Evolutionary conservation across 192 early-diverging fungal species (phyloP).

Genomic region (Linnemannia hyalina): DNA sequence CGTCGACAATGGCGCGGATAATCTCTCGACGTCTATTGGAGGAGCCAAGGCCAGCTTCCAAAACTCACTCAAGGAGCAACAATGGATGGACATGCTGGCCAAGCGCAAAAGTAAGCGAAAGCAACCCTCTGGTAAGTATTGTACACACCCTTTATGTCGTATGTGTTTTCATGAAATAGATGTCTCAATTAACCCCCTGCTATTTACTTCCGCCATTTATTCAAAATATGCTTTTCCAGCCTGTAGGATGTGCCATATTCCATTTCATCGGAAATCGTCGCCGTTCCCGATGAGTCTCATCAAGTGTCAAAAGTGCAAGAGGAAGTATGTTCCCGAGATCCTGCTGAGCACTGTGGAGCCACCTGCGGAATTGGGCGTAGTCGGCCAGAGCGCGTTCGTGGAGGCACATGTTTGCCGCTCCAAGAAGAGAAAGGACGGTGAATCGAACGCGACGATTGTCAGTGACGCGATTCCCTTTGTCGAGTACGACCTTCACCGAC

Average conservation of each 20-base stretch:
- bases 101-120: constrained; percentile 49
- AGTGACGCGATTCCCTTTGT: constrained; percentile 86
- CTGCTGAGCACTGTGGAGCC: constrained; percentile 80
- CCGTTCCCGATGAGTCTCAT: constrained; percentile 79
- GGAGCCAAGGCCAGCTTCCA: constrained; percentile 45
- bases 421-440: constrained; percentile 68
- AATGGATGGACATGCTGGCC: constrained; percentile 54
- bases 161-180: background rate
- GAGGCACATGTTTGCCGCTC: constrained; percentile 78
- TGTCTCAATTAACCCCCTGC: background rate
- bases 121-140: constrained; percentile 43
- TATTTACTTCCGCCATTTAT: background rate
- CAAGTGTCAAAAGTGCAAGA: constrained; percentile 77
- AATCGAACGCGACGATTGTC: constrained; percentile 74
- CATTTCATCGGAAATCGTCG: constrained; percentile 71
- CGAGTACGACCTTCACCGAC: constrained; percentile 87
- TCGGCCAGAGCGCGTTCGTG: constrained; percentile 75
- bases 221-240: constrained; percentile 11
- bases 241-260: constrained; percentile 75
- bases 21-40: constrained; percentile 24
- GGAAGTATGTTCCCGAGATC: constrained; percentile 83
- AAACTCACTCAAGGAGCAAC: constrained; percentile 49
- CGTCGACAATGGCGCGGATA: constrained; percentile 32
- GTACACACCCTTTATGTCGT: background rate
- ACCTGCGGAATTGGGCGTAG: constrained; percentile 76